Base-by-base conservation (phyloP, 768 basidiomycete species). In the Rhizopogon vesiculosus region DNA sequence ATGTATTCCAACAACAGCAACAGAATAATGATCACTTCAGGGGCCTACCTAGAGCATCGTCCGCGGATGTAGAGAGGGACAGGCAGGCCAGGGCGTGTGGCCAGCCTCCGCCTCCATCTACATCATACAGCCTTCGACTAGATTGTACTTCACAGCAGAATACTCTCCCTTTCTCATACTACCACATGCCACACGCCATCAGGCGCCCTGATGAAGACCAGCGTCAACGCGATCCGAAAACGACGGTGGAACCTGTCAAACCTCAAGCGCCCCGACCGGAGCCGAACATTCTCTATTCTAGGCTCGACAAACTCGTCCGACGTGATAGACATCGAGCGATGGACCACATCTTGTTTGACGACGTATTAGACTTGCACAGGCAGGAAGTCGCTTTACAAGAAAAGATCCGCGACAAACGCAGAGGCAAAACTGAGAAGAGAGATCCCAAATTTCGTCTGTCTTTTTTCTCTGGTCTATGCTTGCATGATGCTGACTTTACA, bases 71-170 rank as follows among this genome's bases (percentile, higher is more conserved):
- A 51, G 68, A 69, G 40, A 56, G 58, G 3, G 68, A 69, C 39
- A 61, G 67, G 54, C 45, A 69, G 13, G 69, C 63, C 7, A 60
- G 67, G 45, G 69, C 69, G 7, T 69, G 67, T 16, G 66, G 68
- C 12, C 64, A 67, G 28, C 43, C 60, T 1, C 18, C 57, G n/a
- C 41, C 44, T 8, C n/a, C 28, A 7, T 38, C 35, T 38, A 8
- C 46, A 18, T 13, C 54, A 45, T 53, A 67, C 58, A 56, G 35
- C 13, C 45, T 38, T 1, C 42, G 62, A 12, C 19, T 49, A 16
- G 57, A 58, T 51, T 55, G 41, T 18, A 28, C n/a, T 1, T 42
- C 46, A 5, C 48, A 25, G 12, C 35, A 19, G 12, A 42, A 40
- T 41, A 51, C 1, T 50, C 54, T 45, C 57, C 51, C 40, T 33